phyloP scores from a whole-genome alignment of 768 basidiomycete genomes.

The Boletus fagicola region DNA sequence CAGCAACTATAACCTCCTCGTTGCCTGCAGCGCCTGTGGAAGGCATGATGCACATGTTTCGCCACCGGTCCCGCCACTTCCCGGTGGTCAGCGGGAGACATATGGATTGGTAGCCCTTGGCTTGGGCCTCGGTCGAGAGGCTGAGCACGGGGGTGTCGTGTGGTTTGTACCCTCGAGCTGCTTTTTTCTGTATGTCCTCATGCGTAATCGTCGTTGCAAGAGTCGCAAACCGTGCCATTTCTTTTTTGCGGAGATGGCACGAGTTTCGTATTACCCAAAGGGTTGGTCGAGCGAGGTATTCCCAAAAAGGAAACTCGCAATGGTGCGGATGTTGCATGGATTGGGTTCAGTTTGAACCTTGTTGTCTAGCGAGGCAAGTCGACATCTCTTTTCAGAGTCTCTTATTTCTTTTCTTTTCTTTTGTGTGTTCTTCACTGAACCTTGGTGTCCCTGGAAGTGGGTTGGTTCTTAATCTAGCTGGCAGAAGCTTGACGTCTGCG shows the following conservation, averaged over 20 bases:
- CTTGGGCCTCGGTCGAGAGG: conserved; percentile 49
- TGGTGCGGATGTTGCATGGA: conserved; percentile 22
- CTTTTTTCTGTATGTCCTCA: conserved; percentile 41
- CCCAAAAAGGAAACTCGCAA: conserved; percentile 22
- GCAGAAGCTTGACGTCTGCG: conserved; percentile 1
- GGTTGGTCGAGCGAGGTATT: neutral
- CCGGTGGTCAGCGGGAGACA: conserved; percentile 88
- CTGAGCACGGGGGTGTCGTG: conserved; percentile 50
- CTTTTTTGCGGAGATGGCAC: conserved; percentile 12
- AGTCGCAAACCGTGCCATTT: conserved; percentile 30
- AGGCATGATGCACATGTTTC: conserved; percentile 77
- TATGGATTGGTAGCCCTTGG: conserved; percentile 71
- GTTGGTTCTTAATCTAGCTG: conserved; percentile 4
- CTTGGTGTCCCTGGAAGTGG: neutral
- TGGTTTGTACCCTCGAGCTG: conserved; percentile 14
- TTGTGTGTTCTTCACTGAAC: neutral
- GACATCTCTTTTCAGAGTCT: neutral
- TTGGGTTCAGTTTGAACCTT: neutral
- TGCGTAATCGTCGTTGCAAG: conserved; percentile 29
- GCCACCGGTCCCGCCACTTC: conserved; percentile 87
- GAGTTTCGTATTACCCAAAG: conserved; percentile 7
- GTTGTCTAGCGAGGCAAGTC: neutral
- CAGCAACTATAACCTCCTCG: conserved; percentile 44
- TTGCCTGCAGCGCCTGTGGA: conserved; percentile 36
- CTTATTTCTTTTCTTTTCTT: neutral